Evolutionary conservation across 192 early-diverging fungal species (phyloP), one percentile per base, ranked within the genome.

Genomic region (Podila epigama): DNA sequence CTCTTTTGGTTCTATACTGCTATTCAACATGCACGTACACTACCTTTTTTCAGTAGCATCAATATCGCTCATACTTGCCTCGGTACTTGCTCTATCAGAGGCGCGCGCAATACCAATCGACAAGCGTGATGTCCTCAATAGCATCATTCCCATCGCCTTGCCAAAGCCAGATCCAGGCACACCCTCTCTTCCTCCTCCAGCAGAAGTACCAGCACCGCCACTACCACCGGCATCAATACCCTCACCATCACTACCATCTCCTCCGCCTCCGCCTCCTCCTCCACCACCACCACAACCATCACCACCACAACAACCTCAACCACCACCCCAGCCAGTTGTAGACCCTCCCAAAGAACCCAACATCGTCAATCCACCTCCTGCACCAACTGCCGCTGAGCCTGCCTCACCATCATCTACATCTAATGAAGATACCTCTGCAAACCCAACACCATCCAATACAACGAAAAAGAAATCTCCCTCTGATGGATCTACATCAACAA

Each of bases 171-270:
- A n/a, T n/a, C 44, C 48, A 36, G 33, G 31, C 4, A 13, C 18
- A 25, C 28, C 15, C 12, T 16, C 18, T 5, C 22, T 9, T 27
- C 18, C 58, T 27, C n/a, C 58, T 22, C 48, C 61, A 37, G 44
- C 61, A 2, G 33, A 42, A 36, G 44, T 9, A 33, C 42, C 51
- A 8, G 34, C 35, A 11, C 7, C 62, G 36, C 3, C 33, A 9
- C 13, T 34, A 3, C 29, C 60, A 22, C 48, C 61, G 20, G 44
- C 61, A 2, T 34, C 61, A 63, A 34, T 12, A 52, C 61, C 51
- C 6, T 44, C 35, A 37, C 22, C 62, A 11, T 15, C 29, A 8
- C 16, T 22, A 34, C 15, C 20, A 31, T 13, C 13, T 5, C 56
- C 56, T 33, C 56, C 20, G 32, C 11, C 6, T 31, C 31, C 28